Evolutionary conservation across 257 asterid genomes (phyloP), one percentile per base, ranked within the genome.

Genomic region (Solanum acaule): DNA sequence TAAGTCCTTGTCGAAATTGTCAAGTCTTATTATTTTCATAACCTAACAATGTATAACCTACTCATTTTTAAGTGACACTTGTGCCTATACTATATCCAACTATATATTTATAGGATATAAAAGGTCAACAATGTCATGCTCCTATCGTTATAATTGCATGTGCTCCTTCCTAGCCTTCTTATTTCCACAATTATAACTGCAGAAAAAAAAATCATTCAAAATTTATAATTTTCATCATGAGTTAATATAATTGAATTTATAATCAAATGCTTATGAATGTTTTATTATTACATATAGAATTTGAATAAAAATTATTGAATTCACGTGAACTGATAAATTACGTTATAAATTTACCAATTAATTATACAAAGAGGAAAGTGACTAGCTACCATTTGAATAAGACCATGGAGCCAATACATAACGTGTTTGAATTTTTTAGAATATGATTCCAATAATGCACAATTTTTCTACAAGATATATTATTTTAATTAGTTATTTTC

Each of bases 51-150:
- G 12, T 63, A 63, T 18, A 75, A 37, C 89, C 78, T 87, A 77
- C 89, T 79, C 40, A 25, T 14, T 16, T 37, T 87, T 77, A 31
- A 78, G n/a, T 87, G 38, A 87, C 84, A 71, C 40, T 67, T 67
- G 87, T 37, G 25, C 23, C 72, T 27, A 16, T 65, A 44, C 37
- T 85, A 40, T 10, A 33, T 18, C 79, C 23, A 72, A 65, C 33
- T 9, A 27, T 34, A 33, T 34, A 14, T 10, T 10, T 44, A 37
- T 65, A 40, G 40, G 79, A 67, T 67, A 89, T 77, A 46, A 77
- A 82, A 83, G 86, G 91, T 91, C 93, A 91, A 91, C 79, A 91
- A 91, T 91, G 81, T 90, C 93, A 91, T 70, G 91, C 92, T 87
- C 44, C 86, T 67, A 40, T 40, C 87, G 4, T 65, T 65, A 67